Conservation (phyloP, 345 rosid species). For the Noccaea bulbosa region DNA sequence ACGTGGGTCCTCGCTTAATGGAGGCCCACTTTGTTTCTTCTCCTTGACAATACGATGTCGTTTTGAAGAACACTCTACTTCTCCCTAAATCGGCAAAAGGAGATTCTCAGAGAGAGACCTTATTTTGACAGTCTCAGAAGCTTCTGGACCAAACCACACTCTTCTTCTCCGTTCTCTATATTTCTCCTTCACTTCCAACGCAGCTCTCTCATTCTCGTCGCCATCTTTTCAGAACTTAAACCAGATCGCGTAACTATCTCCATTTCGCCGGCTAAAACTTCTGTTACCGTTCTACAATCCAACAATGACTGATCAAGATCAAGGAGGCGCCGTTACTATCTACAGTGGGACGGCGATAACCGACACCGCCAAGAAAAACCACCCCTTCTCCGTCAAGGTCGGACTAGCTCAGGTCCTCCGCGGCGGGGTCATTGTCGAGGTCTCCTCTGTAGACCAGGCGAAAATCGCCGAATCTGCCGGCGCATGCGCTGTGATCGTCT, state of each 20-base stretch:
- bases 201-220: background rate
- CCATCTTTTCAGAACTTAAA: background rate
- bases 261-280: background rate
- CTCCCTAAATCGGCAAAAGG: constrained; percentile 16
- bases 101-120: background rate
- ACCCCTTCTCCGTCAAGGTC: constrained; percentile 57
- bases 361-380: constrained; percentile 58
- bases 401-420: constrained; percentile 69
- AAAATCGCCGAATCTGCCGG: constrained; percentile 71
- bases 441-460: constrained; percentile 55
- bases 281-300: background rate
- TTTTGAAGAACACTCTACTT: background rate
- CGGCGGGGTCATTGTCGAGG: constrained; percentile 66
- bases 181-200: constrained; percentile 23
- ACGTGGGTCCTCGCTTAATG: constrained; percentile 23
- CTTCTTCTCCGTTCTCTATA: constrained; percentile 36
- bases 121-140: constrained; percentile 29
- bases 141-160: constrained; percentile 35
- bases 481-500: constrained; percentile 57
- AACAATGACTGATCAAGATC: constrained; percentile 44
- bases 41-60: constrained; percentile 9
- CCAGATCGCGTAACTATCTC: background rate
- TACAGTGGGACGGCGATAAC: constrained; percentile 51
- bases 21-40: constrained; percentile 29
- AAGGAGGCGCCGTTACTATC: constrained; percentile 44